Conservation (phyloP, 1,284 basidiomycete species). For the Moesziomyces sp. region DNA sequence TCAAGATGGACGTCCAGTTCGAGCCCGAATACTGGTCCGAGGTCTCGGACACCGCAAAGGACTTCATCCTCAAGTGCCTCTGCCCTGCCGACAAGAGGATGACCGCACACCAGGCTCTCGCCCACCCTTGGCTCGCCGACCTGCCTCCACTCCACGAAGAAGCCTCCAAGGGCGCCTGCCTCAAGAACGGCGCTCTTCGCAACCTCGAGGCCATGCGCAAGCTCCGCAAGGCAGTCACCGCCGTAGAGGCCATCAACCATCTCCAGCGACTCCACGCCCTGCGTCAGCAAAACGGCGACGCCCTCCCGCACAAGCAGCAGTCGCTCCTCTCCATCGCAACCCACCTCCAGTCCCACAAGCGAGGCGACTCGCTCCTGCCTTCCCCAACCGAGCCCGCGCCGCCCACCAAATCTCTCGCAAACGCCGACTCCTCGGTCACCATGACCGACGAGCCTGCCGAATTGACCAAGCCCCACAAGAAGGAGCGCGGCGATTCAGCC, state of each 20-base stretch:
- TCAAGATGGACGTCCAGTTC: constrained; percentile 62
- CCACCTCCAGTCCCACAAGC: constrained; percentile 35
- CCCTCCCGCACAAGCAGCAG: constrained; percentile 48
- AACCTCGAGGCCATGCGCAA: constrained; percentile 54
- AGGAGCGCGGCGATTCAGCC: constrained; percentile 44
- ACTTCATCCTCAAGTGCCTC: constrained; percentile 64
- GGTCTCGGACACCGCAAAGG: constrained; percentile 60
- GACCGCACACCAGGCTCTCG: constrained; percentile 59
- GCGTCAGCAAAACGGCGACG: constrained; percentile 51
- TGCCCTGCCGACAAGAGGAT: constrained; percentile 60
- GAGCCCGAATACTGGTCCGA: constrained; percentile 64
- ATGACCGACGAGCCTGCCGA: constrained; percentile 19
- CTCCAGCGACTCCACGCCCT: constrained; percentile 56
- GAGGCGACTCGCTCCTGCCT: constrained; percentile 31
- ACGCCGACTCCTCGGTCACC: constrained; percentile 8
- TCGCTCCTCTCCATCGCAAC: constrained; percentile 49
- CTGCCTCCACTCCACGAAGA: constrained; percentile 55
- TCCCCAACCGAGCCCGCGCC: constrained; percentile 8
- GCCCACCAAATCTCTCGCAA: constrained; percentile 4
- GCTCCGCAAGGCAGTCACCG: constrained; percentile 60
- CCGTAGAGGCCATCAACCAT: constrained; percentile 60
- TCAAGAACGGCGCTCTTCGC: constrained; percentile 56
- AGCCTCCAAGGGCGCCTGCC: constrained; percentile 51
- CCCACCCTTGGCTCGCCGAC: constrained; percentile 63
- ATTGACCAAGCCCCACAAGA: neutral